A percentile compares a stretch with the other conserved stretches of the same genome.
These are phyloP conservation scores for Aspergillus piperis DNA, from an alignment of 2,329 filamentous ascomycete genomes.

Conservation along the genomic window DNA sequence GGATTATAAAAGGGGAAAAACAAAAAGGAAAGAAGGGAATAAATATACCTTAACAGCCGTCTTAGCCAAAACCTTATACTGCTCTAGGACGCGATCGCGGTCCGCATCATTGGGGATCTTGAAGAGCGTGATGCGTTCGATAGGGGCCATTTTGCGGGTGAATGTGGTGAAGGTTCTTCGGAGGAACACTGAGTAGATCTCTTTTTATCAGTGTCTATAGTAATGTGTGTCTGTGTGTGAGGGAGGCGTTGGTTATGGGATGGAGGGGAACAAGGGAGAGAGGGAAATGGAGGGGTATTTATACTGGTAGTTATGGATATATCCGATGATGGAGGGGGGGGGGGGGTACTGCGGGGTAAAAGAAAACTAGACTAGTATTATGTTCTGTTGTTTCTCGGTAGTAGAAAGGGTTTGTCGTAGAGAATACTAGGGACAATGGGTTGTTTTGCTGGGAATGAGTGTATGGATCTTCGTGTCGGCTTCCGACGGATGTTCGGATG, in stretches of 20 bases:
- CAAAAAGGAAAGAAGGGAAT: not conserved
- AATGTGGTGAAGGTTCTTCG: constrained; percentile 1
- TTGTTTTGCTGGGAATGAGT: too few relatives aligned
- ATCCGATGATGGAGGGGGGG: not conserved
- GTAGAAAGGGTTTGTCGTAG: not conserved
- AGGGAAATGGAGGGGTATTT: not conserved
- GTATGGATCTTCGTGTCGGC: not conserved
- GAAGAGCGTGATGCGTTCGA: constrained; percentile 57
- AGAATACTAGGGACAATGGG: not conserved
- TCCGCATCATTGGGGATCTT: constrained; percentile 53
- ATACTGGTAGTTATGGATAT: constrained; percentile 1
- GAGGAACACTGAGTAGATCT: not conserved
- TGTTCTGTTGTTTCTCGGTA: not conserved
- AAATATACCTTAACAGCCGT: constrained; percentile 47
- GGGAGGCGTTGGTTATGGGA: not conserved
- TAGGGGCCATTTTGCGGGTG: constrained; percentile 36
- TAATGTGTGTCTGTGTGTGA: too few relatives aligned
- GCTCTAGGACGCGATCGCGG: constrained; percentile 45
- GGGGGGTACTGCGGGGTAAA: constrained; percentile 9
- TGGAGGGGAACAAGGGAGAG: not conserved
- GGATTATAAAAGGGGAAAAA: not conserved
- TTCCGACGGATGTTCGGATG: constrained; percentile 10
- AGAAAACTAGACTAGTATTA: not conserved
- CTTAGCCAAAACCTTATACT: constrained; percentile 47
- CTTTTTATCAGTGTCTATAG: too few relatives aligned